Percentiles rank a stretch among this genome's conserved stretches.
These are phyloP conservation scores for Gynostemma pentaphyllum DNA, from an alignment of 306 rosid species.

Conservation along the genomic window DNA sequence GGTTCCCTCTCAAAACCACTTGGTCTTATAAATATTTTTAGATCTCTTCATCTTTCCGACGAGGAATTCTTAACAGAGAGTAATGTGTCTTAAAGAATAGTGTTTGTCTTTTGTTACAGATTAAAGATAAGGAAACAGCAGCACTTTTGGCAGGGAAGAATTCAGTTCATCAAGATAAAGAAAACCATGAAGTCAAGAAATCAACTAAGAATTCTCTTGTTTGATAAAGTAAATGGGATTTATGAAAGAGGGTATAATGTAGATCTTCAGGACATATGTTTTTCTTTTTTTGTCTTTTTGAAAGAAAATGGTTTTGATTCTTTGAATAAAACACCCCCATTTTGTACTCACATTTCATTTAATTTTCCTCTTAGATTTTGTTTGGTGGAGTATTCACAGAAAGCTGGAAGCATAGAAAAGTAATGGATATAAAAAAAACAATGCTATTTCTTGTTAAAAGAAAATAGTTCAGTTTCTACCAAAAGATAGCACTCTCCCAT, in stretches of 20 bases:
- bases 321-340: slow-evolving; percentile 17
- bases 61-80: too few species aligned
- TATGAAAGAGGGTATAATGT: not conserved
- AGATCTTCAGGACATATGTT: not conserved
- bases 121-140: slow-evolving; percentile 53
- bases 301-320: slow-evolving; percentile 17
- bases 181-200: slow-evolving; percentile 59
- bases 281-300: not conserved
- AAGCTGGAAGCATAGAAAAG: too few species aligned
- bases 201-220: slow-evolving; percentile 67
- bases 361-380: not conserved
- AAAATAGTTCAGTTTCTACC: not conserved
- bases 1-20: too few species aligned
- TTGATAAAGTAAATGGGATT: slow-evolving; percentile 14
- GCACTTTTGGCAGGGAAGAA: slow-evolving; percentile 51
- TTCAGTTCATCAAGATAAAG: slow-evolving; percentile 50
- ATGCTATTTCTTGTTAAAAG: not conserved
- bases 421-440: too few species aligned
- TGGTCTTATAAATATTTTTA: too few species aligned
- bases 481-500: slow-evolving; percentile 1
- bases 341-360: not conserved
- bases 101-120: slow-evolving; percentile 21
- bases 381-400: not conserved
- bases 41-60: too few species aligned
- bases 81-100: not conserved